Percentiles rank a stretch among this genome's conserved stretches.
Evolutionary conservation across 2,329 filamentous ascomycete species (phyloP).

Genomic region (Pseudophaeomoniella oleicola): DNA sequence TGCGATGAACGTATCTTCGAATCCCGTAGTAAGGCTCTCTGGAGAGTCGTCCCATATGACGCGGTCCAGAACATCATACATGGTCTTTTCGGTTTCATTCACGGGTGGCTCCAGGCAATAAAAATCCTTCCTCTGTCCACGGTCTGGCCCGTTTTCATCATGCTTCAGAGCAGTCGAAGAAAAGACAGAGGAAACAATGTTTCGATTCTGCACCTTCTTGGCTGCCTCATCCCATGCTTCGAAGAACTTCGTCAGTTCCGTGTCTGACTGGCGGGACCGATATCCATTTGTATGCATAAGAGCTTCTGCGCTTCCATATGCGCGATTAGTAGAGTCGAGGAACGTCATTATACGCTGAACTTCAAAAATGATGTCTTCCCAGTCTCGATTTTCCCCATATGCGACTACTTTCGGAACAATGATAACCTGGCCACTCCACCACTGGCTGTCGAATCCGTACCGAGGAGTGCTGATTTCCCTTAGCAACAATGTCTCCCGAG

Average conservation of each 20-base stretch:
- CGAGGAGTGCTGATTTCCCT: slow-evolving; percentile 28
- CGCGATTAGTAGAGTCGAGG: slow-evolving; percentile 39
- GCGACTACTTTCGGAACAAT: slow-evolving; percentile 31
- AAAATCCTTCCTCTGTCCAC: slow-evolving; percentile 20
- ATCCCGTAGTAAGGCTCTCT: slow-evolving; percentile 12
- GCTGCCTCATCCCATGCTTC: slow-evolving; percentile 34
- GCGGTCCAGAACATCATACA: slow-evolving; percentile 40
- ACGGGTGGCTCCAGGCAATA: slow-evolving; percentile 23
- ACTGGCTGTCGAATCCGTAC: slow-evolving; percentile 42
- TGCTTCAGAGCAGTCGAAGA: slow-evolving; percentile 28
- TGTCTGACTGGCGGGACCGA: slow-evolving; percentile 17
- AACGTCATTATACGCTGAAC: slow-evolving; percentile 48
- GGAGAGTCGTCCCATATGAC: slow-evolving; percentile 31
- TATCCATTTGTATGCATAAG: slow-evolving; percentile 29
- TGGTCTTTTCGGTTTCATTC: slow-evolving; percentile 24
- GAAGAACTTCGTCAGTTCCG: slow-evolving; percentile 28
- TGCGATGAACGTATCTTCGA: slow-evolving; percentile 31
- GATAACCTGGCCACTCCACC: slow-evolving; percentile 47
- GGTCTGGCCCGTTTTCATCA: slow-evolving; percentile 9
- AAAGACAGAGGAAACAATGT: slow-evolving; percentile 19
- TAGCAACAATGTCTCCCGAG: slow-evolving; percentile 40
- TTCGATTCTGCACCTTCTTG: not conserved
- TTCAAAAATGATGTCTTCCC: slow-evolving; percentile 38
- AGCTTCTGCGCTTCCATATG: slow-evolving; percentile 42
- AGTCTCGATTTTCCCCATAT: slow-evolving; percentile 17